Conservation (phyloP, 768 basidiomycete genomes). For the Pisolithus orientalis region DNA sequence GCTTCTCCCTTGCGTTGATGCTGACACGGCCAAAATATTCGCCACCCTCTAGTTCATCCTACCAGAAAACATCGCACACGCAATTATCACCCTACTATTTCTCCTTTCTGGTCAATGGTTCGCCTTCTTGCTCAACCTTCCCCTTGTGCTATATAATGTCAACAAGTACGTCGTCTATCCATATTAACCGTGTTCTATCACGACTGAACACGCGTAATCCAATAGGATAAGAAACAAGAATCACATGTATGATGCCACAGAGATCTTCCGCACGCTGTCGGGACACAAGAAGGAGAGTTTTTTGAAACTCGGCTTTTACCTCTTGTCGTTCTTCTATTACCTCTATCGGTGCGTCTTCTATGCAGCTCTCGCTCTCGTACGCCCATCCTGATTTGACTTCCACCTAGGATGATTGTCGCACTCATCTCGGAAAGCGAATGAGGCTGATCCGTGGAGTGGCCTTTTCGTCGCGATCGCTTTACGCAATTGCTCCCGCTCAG, state of each 20-base stretch:
- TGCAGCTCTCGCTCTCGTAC: background rate
- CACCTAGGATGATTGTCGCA: constrained; percentile 74
- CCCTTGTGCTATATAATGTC: constrained; percentile 82
- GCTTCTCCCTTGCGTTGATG: background rate
- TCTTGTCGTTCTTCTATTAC: constrained; percentile 89
- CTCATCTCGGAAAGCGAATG: constrained; percentile 76
- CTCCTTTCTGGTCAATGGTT: constrained; percentile 94
- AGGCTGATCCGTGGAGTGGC: background rate
- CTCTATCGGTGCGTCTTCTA: constrained; percentile 65
- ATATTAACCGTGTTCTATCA: background rate
- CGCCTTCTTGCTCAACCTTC: constrained; percentile 85
- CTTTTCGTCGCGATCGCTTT: too few species aligned
- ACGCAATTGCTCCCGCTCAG: too few species aligned
- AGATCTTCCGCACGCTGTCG: constrained; percentile 93
- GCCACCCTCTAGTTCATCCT: constrained; percentile 74
- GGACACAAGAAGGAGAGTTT: constrained; percentile 96
- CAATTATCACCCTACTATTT: constrained; percentile 85
- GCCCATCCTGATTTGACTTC: background rate
- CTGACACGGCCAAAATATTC: background rate
- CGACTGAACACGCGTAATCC: background rate
- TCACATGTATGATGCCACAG: constrained; percentile 99
- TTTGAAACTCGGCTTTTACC: constrained; percentile 90
- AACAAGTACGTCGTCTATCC: constrained; percentile 69
- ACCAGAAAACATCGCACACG: constrained; percentile 94
- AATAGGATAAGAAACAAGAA: constrained; percentile 82